These are phyloP conservation scores for Plenodomus lindquistii DNA, from an alignment of 2,329 filamentous ascomycete genomes.

Conservation along the genomic window DNA sequence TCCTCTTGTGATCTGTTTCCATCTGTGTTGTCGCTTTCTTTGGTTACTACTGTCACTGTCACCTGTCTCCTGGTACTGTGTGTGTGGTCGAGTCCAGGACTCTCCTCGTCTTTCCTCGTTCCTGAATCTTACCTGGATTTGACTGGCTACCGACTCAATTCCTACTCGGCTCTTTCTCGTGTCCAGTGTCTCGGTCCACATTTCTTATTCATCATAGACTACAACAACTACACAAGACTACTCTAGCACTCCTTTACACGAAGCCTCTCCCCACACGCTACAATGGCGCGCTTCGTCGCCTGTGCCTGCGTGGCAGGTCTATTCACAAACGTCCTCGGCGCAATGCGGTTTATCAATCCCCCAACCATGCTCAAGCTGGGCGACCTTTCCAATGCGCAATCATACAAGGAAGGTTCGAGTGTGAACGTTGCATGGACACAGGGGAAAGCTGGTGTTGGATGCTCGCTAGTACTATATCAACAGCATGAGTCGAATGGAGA, in stretches of 20 bases:
- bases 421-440: conserved; percentile 2
- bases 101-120: background rate
- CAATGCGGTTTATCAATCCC: conserved; percentile 7
- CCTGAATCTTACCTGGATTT: background rate
- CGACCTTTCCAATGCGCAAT: background rate
- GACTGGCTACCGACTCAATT: background rate
- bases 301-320: background rate
- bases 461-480: conserved; percentile 7
- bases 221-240: background rate
- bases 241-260: background rate
- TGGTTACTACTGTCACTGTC: too few relatives aligned
- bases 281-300: background rate
- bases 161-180: background rate
- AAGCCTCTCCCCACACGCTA: background rate
- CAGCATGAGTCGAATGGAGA: conserved; percentile 1
- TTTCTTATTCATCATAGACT: background rate
- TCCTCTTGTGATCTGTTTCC: background rate
- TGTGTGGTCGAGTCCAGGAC: background rate
- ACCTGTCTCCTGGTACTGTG: too few relatives aligned
- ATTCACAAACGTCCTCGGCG: background rate
- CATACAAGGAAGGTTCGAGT: background rate
- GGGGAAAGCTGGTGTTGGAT: background rate
- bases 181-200: background rate
- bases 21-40: background rate
- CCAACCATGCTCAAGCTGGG: background rate